Evolutionary conservation across 1,284 basidiomycete species (phyloP), one percentile per base, ranked within the genome.

Genomic region (Exobasidium rhododendri): DNA sequence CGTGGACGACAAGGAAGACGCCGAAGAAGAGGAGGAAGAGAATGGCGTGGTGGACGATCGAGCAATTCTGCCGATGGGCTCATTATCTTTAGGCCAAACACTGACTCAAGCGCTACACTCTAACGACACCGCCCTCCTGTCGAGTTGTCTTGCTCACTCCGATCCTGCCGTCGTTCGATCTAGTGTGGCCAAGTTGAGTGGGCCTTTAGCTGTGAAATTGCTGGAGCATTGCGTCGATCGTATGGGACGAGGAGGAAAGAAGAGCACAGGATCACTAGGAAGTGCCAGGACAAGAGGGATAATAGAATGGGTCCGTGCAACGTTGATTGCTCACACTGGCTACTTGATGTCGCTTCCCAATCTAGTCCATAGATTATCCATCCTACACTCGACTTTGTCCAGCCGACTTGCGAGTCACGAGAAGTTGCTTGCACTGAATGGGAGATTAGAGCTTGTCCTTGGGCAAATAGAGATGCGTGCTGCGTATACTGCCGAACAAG

Each of bases 61-160:
- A 5, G 61, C 62, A 40, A 62, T 63, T 2, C 53, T 54, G 20
- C 64, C 59, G 54, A 62, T 43, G 58, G 66, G n/a, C 82, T 86
- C 22, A 85, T 35, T 59, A 44, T 96, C 94, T 0, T 85, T 98
- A 58, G 92, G 94, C 26, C 89, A 93, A 57, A 94, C 94, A 14
- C 85, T 99, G 53, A 91, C 94, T 55, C 96, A 99, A 82, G 94
- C 96, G 0, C 83, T 99, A 51, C 94, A 99, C 80, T 97, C 94
- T 2, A 89, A 90, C 22, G 96, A 99, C 82, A 86, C 89, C 0
- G 86, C 88, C 4, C 83, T 98, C 44, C 83, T 98, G 61, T 92
- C 96, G 74, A 88, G 89, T 29, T 97, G 93, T 82, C 83, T 99
- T 31, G 80, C 82, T 20, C 92, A 97, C 81, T 90, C 91, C 20